Percentiles rank a stretch among this genome's conserved stretches.
These are phyloP conservation scores for Rhododendron griersonianum DNA, from an alignment of 148 eudicot species.

Conservation along the genomic window DNA sequence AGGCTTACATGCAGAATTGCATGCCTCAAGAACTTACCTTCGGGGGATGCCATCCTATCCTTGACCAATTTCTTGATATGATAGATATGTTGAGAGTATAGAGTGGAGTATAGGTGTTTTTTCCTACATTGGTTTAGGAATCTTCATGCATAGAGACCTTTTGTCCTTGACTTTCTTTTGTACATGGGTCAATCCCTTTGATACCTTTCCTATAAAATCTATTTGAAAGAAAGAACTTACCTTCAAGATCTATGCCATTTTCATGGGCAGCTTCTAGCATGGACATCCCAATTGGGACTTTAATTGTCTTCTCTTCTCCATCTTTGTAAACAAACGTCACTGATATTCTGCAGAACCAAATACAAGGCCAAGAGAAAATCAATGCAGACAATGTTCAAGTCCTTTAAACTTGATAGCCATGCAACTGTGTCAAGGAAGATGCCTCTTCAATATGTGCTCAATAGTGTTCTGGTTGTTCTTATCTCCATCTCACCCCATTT, in stretches of 20 bases:
- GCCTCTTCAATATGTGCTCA: slow-evolving; percentile 17
- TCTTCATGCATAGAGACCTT: not conserved
- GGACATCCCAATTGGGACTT: slow-evolving; percentile 88
- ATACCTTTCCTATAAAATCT: not conserved
- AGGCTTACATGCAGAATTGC: not conserved
- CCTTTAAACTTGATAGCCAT: not conserved
- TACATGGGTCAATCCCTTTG: not conserved
- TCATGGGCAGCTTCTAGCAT: slow-evolving; percentile 89
- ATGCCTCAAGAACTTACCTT: not conserved
- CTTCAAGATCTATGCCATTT: slow-evolving; percentile 91
- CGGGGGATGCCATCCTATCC: not conserved
- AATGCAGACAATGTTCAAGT: not conserved
- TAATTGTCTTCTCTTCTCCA: slow-evolving; percentile 66
- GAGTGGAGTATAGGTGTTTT: not conserved
- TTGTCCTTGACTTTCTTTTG: not conserved
- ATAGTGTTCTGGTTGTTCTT: not conserved
- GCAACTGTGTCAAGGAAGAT: not conserved
- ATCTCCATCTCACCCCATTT: not conserved
- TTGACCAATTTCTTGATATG: not conserved
- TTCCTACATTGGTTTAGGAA: not conserved
- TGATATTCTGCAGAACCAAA: slow-evolving; percentile 56
- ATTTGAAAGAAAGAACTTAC: slow-evolving; percentile 16
- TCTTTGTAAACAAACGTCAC: slow-evolving; percentile 86
- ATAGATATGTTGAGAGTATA: not conserved
- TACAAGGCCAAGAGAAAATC: not conserved